Conservation (phyloP, 345 rosid species). For the Ceriops zippeliana region DNA sequence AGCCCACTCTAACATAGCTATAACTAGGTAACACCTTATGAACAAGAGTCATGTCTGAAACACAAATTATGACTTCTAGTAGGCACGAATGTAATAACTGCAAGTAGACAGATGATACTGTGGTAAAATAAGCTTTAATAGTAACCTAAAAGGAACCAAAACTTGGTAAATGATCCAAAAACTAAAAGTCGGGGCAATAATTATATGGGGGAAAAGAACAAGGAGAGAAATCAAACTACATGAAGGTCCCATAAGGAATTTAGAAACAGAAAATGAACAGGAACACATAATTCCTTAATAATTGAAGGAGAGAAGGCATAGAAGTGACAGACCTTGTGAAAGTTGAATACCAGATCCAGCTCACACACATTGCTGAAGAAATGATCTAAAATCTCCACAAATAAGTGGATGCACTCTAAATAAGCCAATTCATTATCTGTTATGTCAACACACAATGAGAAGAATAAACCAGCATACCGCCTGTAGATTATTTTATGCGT, state of each 20-base stretch:
- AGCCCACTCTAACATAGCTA: too few relatives aligned
- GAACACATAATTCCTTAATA: not conserved
- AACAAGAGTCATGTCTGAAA: too few relatives aligned
- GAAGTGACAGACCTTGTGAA: constrained; percentile 68
- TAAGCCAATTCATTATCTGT: constrained; percentile 94
- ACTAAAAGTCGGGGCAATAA: not conserved
- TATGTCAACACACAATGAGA: constrained; percentile 93
- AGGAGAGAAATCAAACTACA: not conserved
- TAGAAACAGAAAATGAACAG: not conserved
- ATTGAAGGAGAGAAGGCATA: not conserved
- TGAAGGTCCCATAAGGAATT: not conserved
- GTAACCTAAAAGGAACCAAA: not conserved
- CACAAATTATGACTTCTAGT: too few relatives aligned
- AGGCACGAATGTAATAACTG: too few relatives aligned
- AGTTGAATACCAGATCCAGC: constrained; percentile 92
- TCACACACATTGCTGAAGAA: constrained; percentile 99
- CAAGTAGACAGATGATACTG: too few relatives aligned
- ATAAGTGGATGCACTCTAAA: constrained; percentile 87
- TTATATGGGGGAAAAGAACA: not conserved
- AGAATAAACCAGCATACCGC: constrained; percentile 94
- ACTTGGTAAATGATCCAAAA: not conserved
- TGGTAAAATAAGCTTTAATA: too few relatives aligned
- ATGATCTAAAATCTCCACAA: constrained; percentile 96
- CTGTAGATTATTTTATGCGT: constrained; percentile 94
- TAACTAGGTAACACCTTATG: too few relatives aligned